Conservation (phyloP, 169 alveolate species). For the Theileria annulata region DNA sequence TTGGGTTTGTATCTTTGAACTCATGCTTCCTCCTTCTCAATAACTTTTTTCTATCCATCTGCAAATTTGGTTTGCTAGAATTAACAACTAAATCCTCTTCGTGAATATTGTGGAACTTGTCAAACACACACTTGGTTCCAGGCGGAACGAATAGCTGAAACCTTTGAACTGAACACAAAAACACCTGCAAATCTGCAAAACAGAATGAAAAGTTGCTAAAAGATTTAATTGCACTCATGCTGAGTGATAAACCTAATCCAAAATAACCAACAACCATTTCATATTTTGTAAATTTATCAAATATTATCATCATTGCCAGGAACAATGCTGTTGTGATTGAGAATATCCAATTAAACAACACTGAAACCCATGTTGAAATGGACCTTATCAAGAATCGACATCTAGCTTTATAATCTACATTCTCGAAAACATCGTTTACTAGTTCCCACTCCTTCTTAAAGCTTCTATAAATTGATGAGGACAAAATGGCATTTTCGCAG, state of each 20-base stretch:
- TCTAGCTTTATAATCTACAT: constrained; percentile 20
- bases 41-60: neutral
- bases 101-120: neutral
- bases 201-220: constrained; percentile 1
- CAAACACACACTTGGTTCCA: constrained; percentile 16
- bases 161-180: constrained; percentile 15
- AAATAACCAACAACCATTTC: neutral
- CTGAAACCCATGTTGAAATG: constrained; percentile 28
- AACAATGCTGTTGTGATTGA: constrained; percentile 6
- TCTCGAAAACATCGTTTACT: constrained; percentile 13
- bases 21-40: neutral
- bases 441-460: constrained; percentile 41
- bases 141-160: constrained; percentile 13
- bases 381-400: constrained; percentile 25
- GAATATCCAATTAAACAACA: constrained; percentile 16
- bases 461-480: constrained; percentile 36
- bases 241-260: constrained; percentile 6
- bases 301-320: neutral
- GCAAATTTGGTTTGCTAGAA: no score
- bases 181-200: constrained; percentile 1
- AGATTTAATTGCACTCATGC: neutral
- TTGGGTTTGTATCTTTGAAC: neutral
- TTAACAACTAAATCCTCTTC: constrained; percentile 16
- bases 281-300: no score
- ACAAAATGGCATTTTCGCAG: constrained; percentile 38